A percentile compares a stretch with the other conserved stretches of the same genome.
Conservation (phyloP, 345 rosid species). For the Anastatica hierochuntica region DNA sequence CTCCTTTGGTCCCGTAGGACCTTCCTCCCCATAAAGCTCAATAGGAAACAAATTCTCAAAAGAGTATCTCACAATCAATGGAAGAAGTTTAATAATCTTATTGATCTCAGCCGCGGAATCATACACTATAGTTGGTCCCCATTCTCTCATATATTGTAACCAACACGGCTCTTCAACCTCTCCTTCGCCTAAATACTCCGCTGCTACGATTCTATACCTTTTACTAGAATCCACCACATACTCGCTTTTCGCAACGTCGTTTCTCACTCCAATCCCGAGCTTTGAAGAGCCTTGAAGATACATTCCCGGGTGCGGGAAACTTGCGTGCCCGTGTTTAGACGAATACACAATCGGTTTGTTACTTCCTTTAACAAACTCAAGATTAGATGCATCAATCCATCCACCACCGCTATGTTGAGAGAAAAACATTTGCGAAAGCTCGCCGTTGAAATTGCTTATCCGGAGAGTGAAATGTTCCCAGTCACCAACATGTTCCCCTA, state of each 20-base stretch:
- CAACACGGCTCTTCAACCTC: slow-evolving; percentile 58
- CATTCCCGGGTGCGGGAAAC: slow-evolving; percentile 72
- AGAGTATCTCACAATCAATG: slow-evolving; percentile 60
- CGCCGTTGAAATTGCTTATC: slow-evolving; percentile 64
- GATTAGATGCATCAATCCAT: slow-evolving; percentile 54
- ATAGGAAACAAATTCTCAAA: slow-evolving; percentile 75
- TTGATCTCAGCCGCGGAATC: slow-evolving; percentile 69
- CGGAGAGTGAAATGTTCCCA: slow-evolving; percentile 91
- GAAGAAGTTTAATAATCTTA: slow-evolving; percentile 56
- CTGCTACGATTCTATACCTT: slow-evolving; percentile 52
- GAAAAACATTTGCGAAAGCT: slow-evolving; percentile 57
- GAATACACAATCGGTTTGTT: slow-evolving; percentile 67
- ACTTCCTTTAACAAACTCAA: slow-evolving; percentile 50
- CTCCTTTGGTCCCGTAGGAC: slow-evolving; percentile 94
- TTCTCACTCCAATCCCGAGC: slow-evolving; percentile 70
- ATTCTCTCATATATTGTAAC: slow-evolving; percentile 87
- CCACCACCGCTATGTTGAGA: slow-evolving; percentile 90
- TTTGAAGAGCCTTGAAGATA: slow-evolving; percentile 73
- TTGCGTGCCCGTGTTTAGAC: slow-evolving; percentile 78
- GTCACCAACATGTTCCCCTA: slow-evolving; percentile 79
- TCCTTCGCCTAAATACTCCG: slow-evolving; percentile 61
- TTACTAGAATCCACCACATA: slow-evolving; percentile 54
- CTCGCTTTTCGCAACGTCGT: slow-evolving; percentile 55
- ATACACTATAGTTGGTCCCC: slow-evolving; percentile 85
- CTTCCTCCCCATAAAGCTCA: slow-evolving; percentile 86